Conservation (phyloP, 352 stramenopile species). For the Aphanomyces stellatus region DNA sequence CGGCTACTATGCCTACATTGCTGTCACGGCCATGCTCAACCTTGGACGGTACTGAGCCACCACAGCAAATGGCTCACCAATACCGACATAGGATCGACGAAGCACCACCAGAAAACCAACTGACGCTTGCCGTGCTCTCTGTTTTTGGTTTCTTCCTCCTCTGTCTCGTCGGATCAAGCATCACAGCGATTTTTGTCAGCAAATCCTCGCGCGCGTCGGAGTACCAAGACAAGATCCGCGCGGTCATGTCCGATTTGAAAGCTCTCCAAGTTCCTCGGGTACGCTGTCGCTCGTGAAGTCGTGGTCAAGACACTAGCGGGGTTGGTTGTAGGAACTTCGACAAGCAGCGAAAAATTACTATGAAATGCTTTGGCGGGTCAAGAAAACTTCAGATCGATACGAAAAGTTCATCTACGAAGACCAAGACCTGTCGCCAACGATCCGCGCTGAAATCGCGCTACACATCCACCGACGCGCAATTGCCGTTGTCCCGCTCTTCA, state of each 20-base stretch:
- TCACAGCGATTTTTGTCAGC: slow-evolving; percentile 40
- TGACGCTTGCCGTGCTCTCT: slow-evolving; percentile 32
- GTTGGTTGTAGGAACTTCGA: slow-evolving; percentile 32
- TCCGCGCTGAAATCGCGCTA: slow-evolving; percentile 48
- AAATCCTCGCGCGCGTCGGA: slow-evolving; percentile 40
- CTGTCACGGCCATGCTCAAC: slow-evolving; percentile 39
- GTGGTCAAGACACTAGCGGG: no score
- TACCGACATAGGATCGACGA: background rate
- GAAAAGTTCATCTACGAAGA: slow-evolving; percentile 65
- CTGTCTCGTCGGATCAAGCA: slow-evolving; percentile 40
- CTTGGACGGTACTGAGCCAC: background rate
- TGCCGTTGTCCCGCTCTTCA: slow-evolving; percentile 46
- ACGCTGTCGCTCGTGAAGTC: background rate
- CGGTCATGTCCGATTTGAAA: slow-evolving; percentile 59
- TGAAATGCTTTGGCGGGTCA: slow-evolving; percentile 55
- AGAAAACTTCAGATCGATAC: slow-evolving; percentile 56
- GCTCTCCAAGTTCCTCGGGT: slow-evolving; percentile 36
- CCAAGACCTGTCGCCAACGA: slow-evolving; percentile 42
- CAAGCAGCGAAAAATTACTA: slow-evolving; percentile 48
- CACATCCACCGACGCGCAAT: slow-evolving; percentile 50
- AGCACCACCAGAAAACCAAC: slow-evolving; percentile 26
- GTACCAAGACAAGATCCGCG: slow-evolving; percentile 51
- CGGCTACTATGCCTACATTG: slow-evolving; percentile 37
- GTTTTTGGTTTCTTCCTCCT: slow-evolving; percentile 43
- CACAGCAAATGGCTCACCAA: background rate